These are phyloP conservation scores for Dictyostelium purpureum DNA, from an alignment of 78 protist genomes.

Conservation along the genomic window DNA sequence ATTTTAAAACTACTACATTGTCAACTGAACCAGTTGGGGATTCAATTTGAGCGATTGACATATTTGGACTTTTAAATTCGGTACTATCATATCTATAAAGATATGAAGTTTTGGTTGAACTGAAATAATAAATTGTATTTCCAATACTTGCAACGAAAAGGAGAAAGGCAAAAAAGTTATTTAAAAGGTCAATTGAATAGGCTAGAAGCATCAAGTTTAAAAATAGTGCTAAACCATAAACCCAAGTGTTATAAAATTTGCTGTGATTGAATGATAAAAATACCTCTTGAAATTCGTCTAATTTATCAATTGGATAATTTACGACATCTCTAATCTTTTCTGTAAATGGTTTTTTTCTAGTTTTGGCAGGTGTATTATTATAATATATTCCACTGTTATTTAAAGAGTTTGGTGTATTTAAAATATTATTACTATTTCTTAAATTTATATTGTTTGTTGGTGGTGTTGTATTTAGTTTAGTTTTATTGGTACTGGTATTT, in stretches of 20 bases:
- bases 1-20: slow-evolving; percentile 23
- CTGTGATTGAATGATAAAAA: background rate
- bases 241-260: background rate
- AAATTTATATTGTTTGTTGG: background rate
- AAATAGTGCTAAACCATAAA: background rate
- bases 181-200: slow-evolving; percentile 30
- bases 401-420: background rate
- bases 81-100: slow-evolving; percentile 35
- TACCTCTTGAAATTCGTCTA: slow-evolving; percentile 18
- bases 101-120: slow-evolving; percentile 14
- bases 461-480: background rate
- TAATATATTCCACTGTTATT: background rate
- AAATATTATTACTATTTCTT: background rate
- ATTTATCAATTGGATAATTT: slow-evolving; percentile 34
- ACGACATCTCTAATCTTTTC: slow-evolving; percentile 12
- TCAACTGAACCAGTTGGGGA: slow-evolving; percentile 66
- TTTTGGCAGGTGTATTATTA: slow-evolving; percentile 11
- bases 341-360: background rate
- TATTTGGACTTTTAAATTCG: slow-evolving; percentile 38
- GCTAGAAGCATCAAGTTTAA: slow-evolving; percentile 23
- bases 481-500: background rate
- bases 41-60: slow-evolving; percentile 20
- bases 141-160: background rate
- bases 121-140: slow-evolving; percentile 4
- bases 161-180: background rate